Evolutionary conservation across 2,329 filamentous ascomycete genomes (phyloP).

Genomic region (Colletotrichum sp.): DNA sequence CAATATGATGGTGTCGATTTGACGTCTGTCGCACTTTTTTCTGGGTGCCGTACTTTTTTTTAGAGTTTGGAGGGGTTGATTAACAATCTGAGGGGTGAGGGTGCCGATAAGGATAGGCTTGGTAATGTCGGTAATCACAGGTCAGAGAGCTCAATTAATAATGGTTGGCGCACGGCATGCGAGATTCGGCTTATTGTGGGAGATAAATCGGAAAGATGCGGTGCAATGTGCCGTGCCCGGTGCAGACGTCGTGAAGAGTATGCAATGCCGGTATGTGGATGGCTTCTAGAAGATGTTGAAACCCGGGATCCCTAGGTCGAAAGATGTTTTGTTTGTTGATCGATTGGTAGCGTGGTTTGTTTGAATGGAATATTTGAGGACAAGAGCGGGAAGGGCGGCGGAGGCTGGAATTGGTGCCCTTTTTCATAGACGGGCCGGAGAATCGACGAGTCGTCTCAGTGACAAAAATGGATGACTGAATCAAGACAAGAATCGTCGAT

Average conservation of each 20-base stretch:
- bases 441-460: background rate
- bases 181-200: background rate
- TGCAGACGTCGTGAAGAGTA: background rate
- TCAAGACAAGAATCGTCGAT: slow-evolving; percentile 1
- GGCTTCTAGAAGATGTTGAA: background rate
- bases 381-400: background rate
- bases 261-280: background rate
- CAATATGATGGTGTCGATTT: background rate
- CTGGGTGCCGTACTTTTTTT: background rate
- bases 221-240: background rate
- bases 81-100: slow-evolving; percentile 11
- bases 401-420: background rate
- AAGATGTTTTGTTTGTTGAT: background rate
- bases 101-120: slow-evolving; percentile 9
- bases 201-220: background rate
- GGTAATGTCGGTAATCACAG: background rate
- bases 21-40: background rate
- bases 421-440: background rate
- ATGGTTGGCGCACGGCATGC: slow-evolving; percentile 1
- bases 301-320: background rate
- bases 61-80: slow-evolving; percentile 12
- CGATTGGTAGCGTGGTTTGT: background rate
- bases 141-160: slow-evolving; percentile 7
- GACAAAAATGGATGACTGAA: slow-evolving; percentile 8
- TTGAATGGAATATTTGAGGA: background rate